phyloP scores from a whole-genome alignment of 495 filamentous ascomycete genomes.

The Parathielavia appendiculata region DNA sequence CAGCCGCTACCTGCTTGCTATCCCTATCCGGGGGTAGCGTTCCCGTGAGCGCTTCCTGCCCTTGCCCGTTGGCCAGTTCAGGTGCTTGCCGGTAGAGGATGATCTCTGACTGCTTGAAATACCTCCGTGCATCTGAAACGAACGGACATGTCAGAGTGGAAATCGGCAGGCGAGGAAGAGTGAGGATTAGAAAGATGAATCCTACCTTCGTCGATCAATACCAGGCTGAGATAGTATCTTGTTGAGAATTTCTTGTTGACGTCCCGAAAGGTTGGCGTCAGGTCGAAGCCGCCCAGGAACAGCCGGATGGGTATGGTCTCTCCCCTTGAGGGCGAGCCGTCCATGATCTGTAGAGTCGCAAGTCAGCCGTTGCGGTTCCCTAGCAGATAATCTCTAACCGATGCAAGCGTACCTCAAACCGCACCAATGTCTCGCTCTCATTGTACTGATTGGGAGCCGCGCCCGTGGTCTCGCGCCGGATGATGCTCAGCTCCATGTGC shows the following conservation, averaged over 20 bases:
- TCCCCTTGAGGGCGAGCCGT: slow-evolving; percentile 92
- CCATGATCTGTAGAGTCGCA: slow-evolving; percentile 74
- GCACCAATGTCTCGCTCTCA: slow-evolving; percentile 95
- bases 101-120: slow-evolving; percentile 99
- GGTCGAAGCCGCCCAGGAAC: slow-evolving; percentile 95
- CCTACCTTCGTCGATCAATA: slow-evolving; percentile 92
- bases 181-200: neutral
- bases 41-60: slow-evolving; percentile 26
- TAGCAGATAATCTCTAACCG: neutral
- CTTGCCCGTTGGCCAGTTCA: slow-evolving; percentile 45
- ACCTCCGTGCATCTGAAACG: slow-evolving; percentile 76
- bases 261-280: slow-evolving; percentile 97
- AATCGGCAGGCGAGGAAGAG: neutral
- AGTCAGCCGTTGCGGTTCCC: neutral
- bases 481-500: slow-evolving; percentile 99
- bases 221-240: slow-evolving; percentile 92
- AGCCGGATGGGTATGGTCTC: slow-evolving; percentile 98
- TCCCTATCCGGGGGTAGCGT: slow-evolving; percentile 18
- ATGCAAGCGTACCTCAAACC: slow-evolving; percentile 72
- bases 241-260: slow-evolving; percentile 99
- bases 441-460: slow-evolving; percentile 99
- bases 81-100: slow-evolving; percentile 94
- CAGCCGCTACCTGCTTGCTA: slow-evolving; percentile 23
- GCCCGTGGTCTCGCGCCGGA: slow-evolving; percentile 92
- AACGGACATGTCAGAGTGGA: slow-evolving; percentile 2